Evolutionary conservation across 768 basidiomycete genomes (phyloP).

Genomic region (Macrocybe gigantea): DNA sequence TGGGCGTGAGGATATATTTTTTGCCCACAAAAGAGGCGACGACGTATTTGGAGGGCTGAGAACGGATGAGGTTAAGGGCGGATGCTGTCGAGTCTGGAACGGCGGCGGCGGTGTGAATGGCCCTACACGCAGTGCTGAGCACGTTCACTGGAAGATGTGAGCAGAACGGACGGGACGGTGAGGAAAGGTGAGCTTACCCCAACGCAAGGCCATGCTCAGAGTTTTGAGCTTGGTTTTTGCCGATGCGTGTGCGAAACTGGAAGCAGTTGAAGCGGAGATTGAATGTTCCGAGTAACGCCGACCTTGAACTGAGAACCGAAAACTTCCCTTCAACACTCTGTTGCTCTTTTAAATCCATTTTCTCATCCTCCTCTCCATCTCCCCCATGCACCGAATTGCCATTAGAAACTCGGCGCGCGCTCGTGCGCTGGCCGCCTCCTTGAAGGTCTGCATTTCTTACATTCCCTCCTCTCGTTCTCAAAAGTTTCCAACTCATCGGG

Average conservation of each 20-base stretch:
- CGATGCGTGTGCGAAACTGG: conserved; percentile 14
- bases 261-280: conserved; percentile 29
- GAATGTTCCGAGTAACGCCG: conserved; percentile 47
- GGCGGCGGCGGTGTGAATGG: conserved; percentile 18
- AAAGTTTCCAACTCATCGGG: conserved; percentile 8
- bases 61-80: conserved; percentile 78
- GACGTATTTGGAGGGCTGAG: conserved; percentile 90
- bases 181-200: neutral
- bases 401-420: conserved; percentile 80
- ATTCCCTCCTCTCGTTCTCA: conserved; percentile 6
- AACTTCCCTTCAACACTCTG: conserved; percentile 29
- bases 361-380: conserved; percentile 26
- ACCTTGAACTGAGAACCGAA: conserved; percentile 28
- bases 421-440: conserved; percentile 61
- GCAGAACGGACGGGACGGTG: too few species aligned
- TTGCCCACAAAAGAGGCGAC: conserved; percentile 82
- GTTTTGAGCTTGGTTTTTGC: neutral
- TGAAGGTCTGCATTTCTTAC: conserved; percentile 42
- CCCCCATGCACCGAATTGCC: conserved; percentile 79
- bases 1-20: conserved; percentile 85
- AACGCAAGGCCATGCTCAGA: neutral
- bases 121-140: conserved; percentile 11
- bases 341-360: neutral
- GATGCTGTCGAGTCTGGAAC: conserved; percentile 37
- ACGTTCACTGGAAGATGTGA: conserved; percentile 6